Evolutionary conservation across 805 yeast species (phyloP), one percentile per base, ranked within the genome.

Genomic region (Huiozyma naganishii): DNA sequence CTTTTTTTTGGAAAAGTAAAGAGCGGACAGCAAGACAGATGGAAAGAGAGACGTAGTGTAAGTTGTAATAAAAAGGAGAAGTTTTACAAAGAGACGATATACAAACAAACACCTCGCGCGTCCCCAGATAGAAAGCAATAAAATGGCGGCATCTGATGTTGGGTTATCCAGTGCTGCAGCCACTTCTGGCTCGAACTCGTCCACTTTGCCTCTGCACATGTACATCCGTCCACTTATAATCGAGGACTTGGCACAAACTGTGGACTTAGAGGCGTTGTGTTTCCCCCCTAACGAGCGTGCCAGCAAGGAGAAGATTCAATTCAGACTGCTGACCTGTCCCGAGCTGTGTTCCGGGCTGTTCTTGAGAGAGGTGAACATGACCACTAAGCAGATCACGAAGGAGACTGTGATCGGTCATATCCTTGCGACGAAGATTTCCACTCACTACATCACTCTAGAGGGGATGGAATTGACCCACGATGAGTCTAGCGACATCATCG

Each of bases 271-370:
- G 61, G 59, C 61, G 6, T 59, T 64, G 40, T 87, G 94, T 6
- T 87, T 89, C 63, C 77, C 83, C 2, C 77, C 75, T 32, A 58
- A 64, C 10, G 95, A 87, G 65, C 71, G 94, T 45, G 80, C 85
- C 37, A 60, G 84, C 9, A 57, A 55, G n/a, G 86, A 79, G 41
- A 79, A 74, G 50, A 62, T 78, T 43, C 67, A 65, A 50, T 90
- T 85, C 67, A 73, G 97, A 53, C 70, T 90, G 49, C 72, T 72
- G 1, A 77, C 69, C 4, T 89, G 97, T 60, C 97, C 97, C 7
- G 98, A 90, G 61, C 73, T 90, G 45, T 79, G 92, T 51, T 77
- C 89, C 6, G 97, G 97, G 2, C 70, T 92, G 45, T 92, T 90
- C 57, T 70, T 87, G 41, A 72, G 95, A 57, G 77, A 77, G 44